Conservation (phyloP, 108 stramenopile species). For the Discostella pseudostelligera region DNA sequence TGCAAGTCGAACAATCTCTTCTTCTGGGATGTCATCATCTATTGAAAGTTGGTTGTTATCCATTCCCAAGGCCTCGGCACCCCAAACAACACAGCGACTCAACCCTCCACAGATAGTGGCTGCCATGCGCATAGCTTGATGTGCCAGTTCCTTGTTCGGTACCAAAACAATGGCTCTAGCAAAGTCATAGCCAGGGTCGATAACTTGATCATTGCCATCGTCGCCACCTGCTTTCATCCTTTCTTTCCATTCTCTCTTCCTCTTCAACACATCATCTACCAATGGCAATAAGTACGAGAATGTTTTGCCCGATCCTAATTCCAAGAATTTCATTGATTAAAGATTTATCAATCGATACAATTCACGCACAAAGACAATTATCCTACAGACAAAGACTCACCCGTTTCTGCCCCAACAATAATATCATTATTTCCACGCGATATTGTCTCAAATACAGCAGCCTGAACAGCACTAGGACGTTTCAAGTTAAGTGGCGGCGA, state of each 20-base stretch:
- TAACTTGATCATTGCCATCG: not conserved
- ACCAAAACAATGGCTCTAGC: conserved; percentile 81
- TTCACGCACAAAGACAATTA: not conserved
- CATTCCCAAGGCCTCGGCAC: conserved; percentile 33
- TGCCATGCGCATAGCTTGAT: conserved; percentile 87
- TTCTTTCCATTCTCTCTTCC: conserved; percentile 54
- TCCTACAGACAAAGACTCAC: conserved; percentile 15
- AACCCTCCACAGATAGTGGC: conserved; percentile 66
- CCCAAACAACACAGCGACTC: conserved; percentile 35
- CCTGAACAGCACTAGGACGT: conserved; percentile 78
- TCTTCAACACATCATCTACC: conserved; percentile 68
- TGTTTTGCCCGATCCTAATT: conserved; percentile 93
- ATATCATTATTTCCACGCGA: conserved; percentile 53
- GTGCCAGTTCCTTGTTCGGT: conserved; percentile 88
- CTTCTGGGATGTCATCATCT: conserved; percentile 40
- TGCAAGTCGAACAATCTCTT: conserved; percentile 66
- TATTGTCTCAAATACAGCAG: conserved; percentile 57
- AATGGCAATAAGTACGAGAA: conserved; percentile 92
- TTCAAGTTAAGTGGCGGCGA: conserved; percentile 36
- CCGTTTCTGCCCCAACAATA: conserved; percentile 93
- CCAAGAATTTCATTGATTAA: not conserved
- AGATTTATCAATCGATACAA: not conserved
- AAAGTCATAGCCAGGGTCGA: conserved; percentile 66
- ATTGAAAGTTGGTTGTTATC: conserved; percentile 10
- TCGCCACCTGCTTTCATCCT: conserved; percentile 4